Evolutionary conservation across 495 filamentous ascomycete genomes (phyloP), one percentile per base, ranked within the genome.

Genomic region (Friedmanniomyces endolithicus): DNA sequence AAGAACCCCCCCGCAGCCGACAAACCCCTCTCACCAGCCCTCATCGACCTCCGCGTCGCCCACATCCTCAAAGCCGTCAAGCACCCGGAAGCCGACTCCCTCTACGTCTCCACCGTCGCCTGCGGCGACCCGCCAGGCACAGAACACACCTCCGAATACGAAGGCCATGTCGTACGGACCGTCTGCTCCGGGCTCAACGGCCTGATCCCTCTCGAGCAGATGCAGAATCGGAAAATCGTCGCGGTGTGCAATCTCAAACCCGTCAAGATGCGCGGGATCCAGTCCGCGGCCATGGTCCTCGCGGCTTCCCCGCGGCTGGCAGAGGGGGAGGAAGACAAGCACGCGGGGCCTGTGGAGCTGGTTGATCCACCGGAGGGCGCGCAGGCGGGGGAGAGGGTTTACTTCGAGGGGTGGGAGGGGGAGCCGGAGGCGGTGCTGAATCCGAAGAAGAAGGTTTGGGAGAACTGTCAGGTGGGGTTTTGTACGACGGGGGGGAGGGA

Each of bases 401-500:
- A 70, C 74, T 97, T 98, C 68, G 88, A 98, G 63, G 92, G 94
- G 48, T 98, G 88, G 84, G 75, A 80, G 61, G 89, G 87, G 34
- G 84, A 95, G 77, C 92, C 94, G 11, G 89, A 97, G 75, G 82
- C 82, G 58, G 76, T 87, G 50, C 78, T 98, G 60, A 97, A 97
- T 75, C 92, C 94, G 40, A 98, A 97, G 84, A 96, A 96, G 80
- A 96, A 95, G 80, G 71, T 96, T 52, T 97, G 89, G 88, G 92
- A 98, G 77, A 87, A 76, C 11, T 84, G 94, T 72, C 90, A 95
- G 74, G 87, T 87, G 6, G 92, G 90, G 0, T 97, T 97, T 70
- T 88, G 82, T 20, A 98, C 90, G 14, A 95, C 84, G 16, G 78
- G 80, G 3, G 70, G 68, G 34, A 71, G 86, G 49, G 87, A 88